phyloP scores from a whole-genome alignment of 805 yeast species.

The Peterozyma xylosa region DNA sequence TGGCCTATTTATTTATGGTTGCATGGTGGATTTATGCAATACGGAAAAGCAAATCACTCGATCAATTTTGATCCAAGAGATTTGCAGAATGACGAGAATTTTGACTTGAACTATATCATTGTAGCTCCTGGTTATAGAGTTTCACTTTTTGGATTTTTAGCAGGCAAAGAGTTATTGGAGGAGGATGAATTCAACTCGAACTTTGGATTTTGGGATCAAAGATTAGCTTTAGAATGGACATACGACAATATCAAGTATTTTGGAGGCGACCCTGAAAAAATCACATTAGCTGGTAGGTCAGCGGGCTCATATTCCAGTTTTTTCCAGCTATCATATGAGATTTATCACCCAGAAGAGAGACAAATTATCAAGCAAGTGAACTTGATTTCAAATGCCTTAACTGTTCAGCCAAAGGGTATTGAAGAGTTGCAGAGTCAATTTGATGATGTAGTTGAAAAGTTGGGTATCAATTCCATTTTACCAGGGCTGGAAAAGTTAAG shows the following conservation, averaged over 20 bases:
- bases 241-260: constrained; percentile 31
- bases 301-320: constrained; percentile 40
- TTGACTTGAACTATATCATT: constrained; percentile 25
- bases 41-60: constrained; percentile 20
- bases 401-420: constrained; percentile 30
- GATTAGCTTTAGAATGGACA: constrained; percentile 39
- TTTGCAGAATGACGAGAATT: constrained; percentile 19
- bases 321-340: constrained; percentile 33
- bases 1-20: constrained; percentile 32
- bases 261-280: constrained; percentile 37
- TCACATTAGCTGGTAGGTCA: constrained; percentile 38
- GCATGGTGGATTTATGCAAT: constrained; percentile 39
- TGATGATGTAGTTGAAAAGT: constrained; percentile 23
- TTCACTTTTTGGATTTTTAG: constrained; percentile 28
- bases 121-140: constrained; percentile 33
- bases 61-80: constrained; percentile 14
- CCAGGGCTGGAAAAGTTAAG: constrained; percentile 14
- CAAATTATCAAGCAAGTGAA: constrained; percentile 32
- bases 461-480: constrained; percentile 13
- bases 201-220: constrained; percentile 41
- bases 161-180: constrained; percentile 28
- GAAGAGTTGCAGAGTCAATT: constrained; percentile 28
- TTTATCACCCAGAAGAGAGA: constrained; percentile 29
- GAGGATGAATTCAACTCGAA: constrained; percentile 19
- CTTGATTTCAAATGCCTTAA: constrained; percentile 28